Evolutionary conservation across 805 yeast species (phyloP).

Genomic region (Martiniozyma abietophila): DNA sequence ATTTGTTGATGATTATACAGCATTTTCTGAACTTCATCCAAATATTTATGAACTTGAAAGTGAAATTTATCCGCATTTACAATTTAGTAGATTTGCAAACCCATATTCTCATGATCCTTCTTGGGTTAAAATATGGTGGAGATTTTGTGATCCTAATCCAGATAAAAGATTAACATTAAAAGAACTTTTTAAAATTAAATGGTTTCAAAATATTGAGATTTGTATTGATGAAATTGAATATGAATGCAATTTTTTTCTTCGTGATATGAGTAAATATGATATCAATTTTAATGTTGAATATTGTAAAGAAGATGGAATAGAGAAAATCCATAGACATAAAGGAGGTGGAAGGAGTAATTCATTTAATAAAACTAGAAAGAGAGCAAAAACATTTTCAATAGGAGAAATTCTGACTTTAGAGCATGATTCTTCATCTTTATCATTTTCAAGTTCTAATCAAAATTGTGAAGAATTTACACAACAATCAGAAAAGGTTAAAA

Average conservation of each 20-base stretch:
- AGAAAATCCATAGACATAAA: conserved; percentile 5
- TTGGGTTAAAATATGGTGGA: conserved; percentile 39
- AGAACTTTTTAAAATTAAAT: conserved; percentile 50
- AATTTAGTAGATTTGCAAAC: conserved; percentile 25
- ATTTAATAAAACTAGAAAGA: background rate
- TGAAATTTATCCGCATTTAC: conserved; percentile 39
- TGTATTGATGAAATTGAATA: conserved; percentile 41
- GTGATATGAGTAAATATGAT: conserved; percentile 1
- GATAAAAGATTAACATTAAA: conserved; percentile 44
- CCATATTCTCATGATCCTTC: conserved; percentile 14
- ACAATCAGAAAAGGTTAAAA: no score
- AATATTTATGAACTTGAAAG: conserved; percentile 43
- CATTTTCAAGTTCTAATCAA: no score
- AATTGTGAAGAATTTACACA: no score
- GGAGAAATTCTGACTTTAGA: no score
- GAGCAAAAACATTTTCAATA: background rate
- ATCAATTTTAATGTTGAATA: conserved; percentile 6
- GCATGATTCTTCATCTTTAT: no score
- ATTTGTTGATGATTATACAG: conserved; percentile 31
- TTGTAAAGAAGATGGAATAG: conserved; percentile 1
- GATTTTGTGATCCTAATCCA: conserved; percentile 57
- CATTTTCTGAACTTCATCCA: conserved; percentile 33
- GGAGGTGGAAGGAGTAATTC: conserved; percentile 4
- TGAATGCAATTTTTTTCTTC: conserved; percentile 20
- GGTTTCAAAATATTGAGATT: conserved; percentile 51